phyloP scores from a whole-genome alignment of 305 asterid genomes.

The Fraxinus albicans region DNA sequence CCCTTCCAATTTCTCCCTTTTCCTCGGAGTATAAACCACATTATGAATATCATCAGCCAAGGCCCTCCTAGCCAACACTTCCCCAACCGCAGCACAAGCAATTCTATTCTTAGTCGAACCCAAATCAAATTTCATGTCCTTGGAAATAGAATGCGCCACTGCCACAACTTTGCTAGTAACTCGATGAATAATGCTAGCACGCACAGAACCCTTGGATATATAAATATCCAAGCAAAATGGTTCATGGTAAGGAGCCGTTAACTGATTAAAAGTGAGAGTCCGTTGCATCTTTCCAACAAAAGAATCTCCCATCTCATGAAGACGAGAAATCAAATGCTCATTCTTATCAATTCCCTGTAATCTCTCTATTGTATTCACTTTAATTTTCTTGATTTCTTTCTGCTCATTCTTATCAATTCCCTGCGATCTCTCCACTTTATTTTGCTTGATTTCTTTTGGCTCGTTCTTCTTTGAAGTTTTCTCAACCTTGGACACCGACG shows the following conservation, averaged over 20 bases:
- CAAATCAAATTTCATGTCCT: constrained; percentile 79
- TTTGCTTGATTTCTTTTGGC: constrained; percentile 29
- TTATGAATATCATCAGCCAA: constrained; percentile 85
- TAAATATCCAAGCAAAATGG: constrained; percentile 82
- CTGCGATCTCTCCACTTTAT: constrained; percentile 1
- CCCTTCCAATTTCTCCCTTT: constrained; percentile 68
- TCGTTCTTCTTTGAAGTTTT: constrained; percentile 25
- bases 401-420: constrained; percentile 13
- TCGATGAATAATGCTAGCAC: constrained; percentile 81
- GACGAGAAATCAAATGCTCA: constrained; percentile 20
- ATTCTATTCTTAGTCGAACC: constrained; percentile 65
- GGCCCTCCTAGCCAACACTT: constrained; percentile 74
- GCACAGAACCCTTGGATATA: constrained; percentile 64
- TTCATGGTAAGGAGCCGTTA: constrained; percentile 75
- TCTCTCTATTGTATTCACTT: constrained; percentile 8
- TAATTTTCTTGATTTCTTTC: constrained; percentile 28
- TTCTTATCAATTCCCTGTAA: constrained; percentile 9
- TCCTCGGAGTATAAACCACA: constrained; percentile 68
- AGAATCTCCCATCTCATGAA: constrained; percentile 30
- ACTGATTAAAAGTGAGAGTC: constrained; percentile 72
- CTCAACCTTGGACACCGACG: constrained; percentile 22
- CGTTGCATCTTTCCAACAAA: constrained; percentile 48
- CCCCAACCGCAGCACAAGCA: constrained; percentile 69
- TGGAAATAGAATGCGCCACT: constrained; percentile 77
- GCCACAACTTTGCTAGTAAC: constrained; percentile 84